Base-by-base conservation (phyloP, 176 grass and related monocot genomes). In the Melocanna baccifera region DNA sequence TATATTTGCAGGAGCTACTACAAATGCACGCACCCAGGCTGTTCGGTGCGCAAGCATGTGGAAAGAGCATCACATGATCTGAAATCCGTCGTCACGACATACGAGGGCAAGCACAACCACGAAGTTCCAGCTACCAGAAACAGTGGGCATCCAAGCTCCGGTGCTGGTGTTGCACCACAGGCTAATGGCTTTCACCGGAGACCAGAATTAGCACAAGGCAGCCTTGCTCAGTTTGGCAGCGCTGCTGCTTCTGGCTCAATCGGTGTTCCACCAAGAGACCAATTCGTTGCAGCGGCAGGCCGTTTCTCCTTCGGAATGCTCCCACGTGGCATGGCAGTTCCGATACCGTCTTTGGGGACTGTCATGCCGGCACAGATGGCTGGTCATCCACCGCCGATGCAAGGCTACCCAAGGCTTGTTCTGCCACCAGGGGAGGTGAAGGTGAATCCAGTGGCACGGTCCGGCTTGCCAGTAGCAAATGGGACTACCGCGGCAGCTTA, bases 71-170 rank as follows among this genome's bases (percentile, higher is more conserved):
- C 93, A 7, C 90, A 95, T 36, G 93, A 98, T 89, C 93, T 91
- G 71, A 94, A 95, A 40, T 98, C 96, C 0, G 91, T 98, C 64
- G 90, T 95, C 71, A 98, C 96, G 0, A 94, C 93, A 0, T 98
- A 98, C 7, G 93, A 98, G 76, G 96, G 96, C 4, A 94, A 79
- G 71, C 93, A 98, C 81, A 94, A 89, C 91, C 93, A 98, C 67
- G 96, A 95, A 48, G 93, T 98, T 57, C 96, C 96, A 43, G 87
- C 86, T 46, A 86, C 83, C 51, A 98, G 79, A 62, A 94, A 91
- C 39, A 83, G 72, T 10, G 64, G 85, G 43, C 89, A 92, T 61
- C 77, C 79, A 4, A 91, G 29, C 43, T 83, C 86, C 2, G 20
- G 39, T 6, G 50, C 67, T 7, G 32, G 50, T 0, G 55, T 59